phyloP scores from a whole-genome alignment of 352 stramenopile genomes.

The Pythium rishiriense region DNA sequence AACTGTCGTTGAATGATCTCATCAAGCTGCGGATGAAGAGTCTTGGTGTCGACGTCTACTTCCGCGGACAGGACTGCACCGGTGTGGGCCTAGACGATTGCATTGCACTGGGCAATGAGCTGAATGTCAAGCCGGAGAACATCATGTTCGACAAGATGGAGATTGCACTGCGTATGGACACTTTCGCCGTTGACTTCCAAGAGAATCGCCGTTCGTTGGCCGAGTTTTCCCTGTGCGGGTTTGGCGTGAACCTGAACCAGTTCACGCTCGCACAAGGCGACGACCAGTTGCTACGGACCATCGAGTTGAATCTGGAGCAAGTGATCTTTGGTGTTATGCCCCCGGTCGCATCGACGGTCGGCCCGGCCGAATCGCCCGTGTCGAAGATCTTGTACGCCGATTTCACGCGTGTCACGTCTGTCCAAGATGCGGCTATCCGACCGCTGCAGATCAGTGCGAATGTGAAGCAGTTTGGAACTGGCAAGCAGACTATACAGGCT shows the following conservation, averaged over 20 bases:
- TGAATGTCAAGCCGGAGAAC: conserved; percentile 26
- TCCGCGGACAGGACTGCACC: conserved; percentile 16
- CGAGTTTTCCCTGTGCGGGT: conserved; percentile 29
- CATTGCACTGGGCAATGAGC: conserved; percentile 25
- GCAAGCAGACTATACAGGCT: conserved; percentile 25
- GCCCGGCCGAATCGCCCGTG: conserved; percentile 26
- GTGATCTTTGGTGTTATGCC: conserved; percentile 28
- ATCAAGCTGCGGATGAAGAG: conserved; percentile 31
- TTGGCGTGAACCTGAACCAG: conserved; percentile 28
- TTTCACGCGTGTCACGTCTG: conserved; percentile 18
- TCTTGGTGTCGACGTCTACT: conserved; percentile 31
- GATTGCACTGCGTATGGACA: conserved; percentile 27
- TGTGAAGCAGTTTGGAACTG: conserved; percentile 28
- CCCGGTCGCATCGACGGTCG: conserved; percentile 20
- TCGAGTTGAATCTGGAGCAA: conserved; percentile 33
- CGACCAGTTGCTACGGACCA: conserved; percentile 18
- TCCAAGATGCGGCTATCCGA: conserved; percentile 11
- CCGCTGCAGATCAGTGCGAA: conserved; percentile 28
- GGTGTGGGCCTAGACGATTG: conserved; percentile 21
- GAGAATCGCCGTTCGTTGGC: conserved; percentile 23
- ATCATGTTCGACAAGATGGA: conserved; percentile 35
- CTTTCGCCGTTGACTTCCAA: conserved; percentile 27
- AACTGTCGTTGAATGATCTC: conserved; percentile 26
- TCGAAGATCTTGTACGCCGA: conserved; percentile 35
- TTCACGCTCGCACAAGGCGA: conserved; percentile 21